These are phyloP conservation scores for Fusarium torreyae DNA, from an alignment of 2,329 filamentous ascomycete genomes.

Conservation along the genomic window DNA sequence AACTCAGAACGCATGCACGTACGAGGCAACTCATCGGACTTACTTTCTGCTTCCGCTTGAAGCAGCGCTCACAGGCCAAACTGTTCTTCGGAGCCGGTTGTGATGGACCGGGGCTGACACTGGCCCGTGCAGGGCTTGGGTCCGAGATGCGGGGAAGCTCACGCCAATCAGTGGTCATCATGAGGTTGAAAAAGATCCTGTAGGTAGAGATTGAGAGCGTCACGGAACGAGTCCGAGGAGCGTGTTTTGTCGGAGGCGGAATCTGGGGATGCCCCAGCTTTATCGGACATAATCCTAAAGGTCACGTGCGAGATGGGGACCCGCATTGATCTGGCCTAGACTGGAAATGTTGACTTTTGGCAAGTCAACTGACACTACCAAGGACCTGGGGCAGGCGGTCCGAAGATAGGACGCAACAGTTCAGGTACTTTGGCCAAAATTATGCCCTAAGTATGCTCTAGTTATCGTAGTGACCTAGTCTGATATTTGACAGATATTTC, in stretches of 20 bases:
- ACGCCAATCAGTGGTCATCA: constrained; percentile 27
- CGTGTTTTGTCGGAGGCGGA: background rate
- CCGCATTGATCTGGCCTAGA: background rate
- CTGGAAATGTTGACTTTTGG: background rate
- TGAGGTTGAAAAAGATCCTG: background rate
- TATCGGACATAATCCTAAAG: constrained; percentile 15
- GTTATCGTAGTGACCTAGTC: no score
- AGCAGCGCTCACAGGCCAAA: constrained; percentile 38
- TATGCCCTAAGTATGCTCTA: no score
- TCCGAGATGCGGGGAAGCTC: constrained; percentile 9
- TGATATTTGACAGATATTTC: no score
- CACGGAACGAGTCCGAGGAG: constrained; percentile 24
- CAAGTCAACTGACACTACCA: no score
- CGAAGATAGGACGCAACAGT: no score
- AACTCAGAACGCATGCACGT: fast-evolving
- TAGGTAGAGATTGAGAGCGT: background rate
- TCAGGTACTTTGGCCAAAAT: no score
- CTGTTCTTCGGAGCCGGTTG: constrained; percentile 19
- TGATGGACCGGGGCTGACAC: constrained; percentile 11
- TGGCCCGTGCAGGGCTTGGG: constrained; percentile 8
- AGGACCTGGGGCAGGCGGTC: no score
- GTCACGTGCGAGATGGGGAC: constrained; percentile 23
- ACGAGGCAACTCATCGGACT: background rate
- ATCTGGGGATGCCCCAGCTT: constrained; percentile 2
- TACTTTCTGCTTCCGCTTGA: constrained; percentile 38